Evolutionary conservation across 2,329 filamentous ascomycete genomes (phyloP).

Genomic region (Pseudogymnoascus sp.): DNA sequence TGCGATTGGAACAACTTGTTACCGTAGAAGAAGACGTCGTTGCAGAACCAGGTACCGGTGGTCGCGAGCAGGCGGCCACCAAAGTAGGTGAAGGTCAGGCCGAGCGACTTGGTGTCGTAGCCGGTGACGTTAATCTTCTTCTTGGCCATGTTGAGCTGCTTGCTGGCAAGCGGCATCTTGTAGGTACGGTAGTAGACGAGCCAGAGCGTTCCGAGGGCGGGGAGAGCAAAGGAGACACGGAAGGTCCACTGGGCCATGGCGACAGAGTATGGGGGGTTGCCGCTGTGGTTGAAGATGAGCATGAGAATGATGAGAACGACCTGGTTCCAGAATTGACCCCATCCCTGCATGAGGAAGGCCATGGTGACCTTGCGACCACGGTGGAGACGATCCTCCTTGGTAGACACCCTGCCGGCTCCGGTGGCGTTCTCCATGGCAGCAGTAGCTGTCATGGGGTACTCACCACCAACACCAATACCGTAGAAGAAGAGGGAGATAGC

Average conservation of each 20-base stretch:
- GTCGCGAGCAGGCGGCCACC: constrained; percentile 81
- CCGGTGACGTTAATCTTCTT: constrained; percentile 81
- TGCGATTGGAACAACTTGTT: constrained; percentile 95
- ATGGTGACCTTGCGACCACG: constrained; percentile 92
- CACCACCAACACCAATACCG: constrained; percentile 67
- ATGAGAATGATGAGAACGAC: constrained; percentile 78
- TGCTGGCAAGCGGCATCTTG: constrained; percentile 86
- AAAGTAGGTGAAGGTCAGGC: constrained; percentile 72
- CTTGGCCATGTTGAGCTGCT: constrained; percentile 78
- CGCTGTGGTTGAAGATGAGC: constrained; percentile 70
- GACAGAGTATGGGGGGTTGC: constrained; percentile 62
- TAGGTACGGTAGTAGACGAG: constrained; percentile 91
- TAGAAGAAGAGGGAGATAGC: constrained; percentile 92
- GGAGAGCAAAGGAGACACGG: constrained; percentile 85
- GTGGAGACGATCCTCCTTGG: constrained; percentile 86
- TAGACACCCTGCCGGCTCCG: constrained; percentile 78
- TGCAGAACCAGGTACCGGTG: constrained; percentile 84
- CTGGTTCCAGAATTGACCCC: constrained; percentile 95
- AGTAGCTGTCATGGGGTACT: constrained; percentile 97
- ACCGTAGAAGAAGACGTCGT: constrained; percentile 98
- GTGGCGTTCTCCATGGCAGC: constrained; percentile 89
- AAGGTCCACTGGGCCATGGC: constrained; percentile 80
- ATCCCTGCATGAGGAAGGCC: constrained; percentile 96
- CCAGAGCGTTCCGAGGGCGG: constrained; percentile 85
- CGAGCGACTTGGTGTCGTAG: constrained; percentile 80